phyloP scores from a whole-genome alignment of 495 filamentous ascomycete species.

The Hyaloscypha bicolor region DNA sequence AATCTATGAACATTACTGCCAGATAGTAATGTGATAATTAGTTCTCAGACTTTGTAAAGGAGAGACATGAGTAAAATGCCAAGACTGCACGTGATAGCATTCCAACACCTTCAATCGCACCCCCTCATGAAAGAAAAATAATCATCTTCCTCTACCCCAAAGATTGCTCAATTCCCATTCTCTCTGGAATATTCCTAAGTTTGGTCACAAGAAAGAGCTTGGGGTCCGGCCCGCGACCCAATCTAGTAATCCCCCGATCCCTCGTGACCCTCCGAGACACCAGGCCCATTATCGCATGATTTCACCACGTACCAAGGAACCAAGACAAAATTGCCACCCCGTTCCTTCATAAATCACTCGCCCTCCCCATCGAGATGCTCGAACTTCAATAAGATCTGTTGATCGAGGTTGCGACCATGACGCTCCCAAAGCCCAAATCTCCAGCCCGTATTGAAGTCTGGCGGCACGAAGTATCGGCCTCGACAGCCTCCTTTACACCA shows the following conservation, averaged over 20 bases:
- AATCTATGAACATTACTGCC: too few species aligned
- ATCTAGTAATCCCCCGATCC: not conserved
- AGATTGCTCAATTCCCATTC: not conserved
- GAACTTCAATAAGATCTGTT: not conserved
- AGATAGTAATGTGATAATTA: too few species aligned
- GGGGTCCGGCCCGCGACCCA: not conserved
- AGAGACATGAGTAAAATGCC: too few species aligned
- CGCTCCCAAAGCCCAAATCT: constrained; percentile 6
- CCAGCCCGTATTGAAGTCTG: constrained; percentile 14
- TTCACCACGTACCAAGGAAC: not conserved
- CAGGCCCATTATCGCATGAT: not conserved
- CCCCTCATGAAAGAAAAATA: too few species aligned
- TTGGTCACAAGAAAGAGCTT: not conserved
- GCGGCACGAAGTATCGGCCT: constrained; percentile 16
- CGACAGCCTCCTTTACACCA: not conserved
- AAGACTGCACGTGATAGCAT: too few species aligned
- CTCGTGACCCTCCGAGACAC: not conserved
- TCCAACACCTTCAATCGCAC: too few species aligned
- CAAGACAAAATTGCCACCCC: not conserved
- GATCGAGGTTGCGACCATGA: not conserved
- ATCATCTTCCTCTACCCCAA: not conserved
- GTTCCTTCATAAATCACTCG: not conserved
- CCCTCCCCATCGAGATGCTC: not conserved
- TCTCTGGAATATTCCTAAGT: not conserved
- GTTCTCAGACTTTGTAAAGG: too few species aligned